Base-by-base conservation (phyloP, 768 basidiomycete genomes). In the Phylloporus sp. region DNA sequence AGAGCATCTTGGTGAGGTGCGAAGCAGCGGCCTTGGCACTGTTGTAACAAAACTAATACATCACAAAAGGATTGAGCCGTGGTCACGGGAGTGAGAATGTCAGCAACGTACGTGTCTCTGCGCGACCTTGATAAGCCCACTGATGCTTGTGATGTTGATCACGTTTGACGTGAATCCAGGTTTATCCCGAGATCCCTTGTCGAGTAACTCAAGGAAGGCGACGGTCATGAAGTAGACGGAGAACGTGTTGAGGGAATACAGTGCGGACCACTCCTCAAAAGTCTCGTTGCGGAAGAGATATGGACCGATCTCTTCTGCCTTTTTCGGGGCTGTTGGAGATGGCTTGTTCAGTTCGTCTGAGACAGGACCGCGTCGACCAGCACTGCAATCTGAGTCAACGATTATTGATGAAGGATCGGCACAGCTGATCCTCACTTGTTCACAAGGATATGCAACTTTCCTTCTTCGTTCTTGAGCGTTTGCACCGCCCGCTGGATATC, bases 81-180 rank as follows among this genome's bases (percentile, higher is more conserved):
- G 23, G 28, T n/a, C n/a, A n/a, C 6, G 34, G 41, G 5, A 3
- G 39, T 31, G n/a, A 22, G 41, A 23, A 20, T 20, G 24, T n/a
- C n/a, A 1, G 18, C 11, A 32, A 16, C 85, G n/a, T 67, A 90
- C 89, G 59, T 91, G 89, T 54, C 84, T 77, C 65, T 91, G 88
- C 1, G 86, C 79, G 20, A 88, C 52, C 67, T 86, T 88, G 51
- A 78, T 74, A 45, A 84, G 45, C 2, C 88, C 90, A 52, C 86
- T 88, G 47, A 91, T 82, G 45, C 85, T 87, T 4, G 88, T 88
- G 56, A 84, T 83, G 65, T 90, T 91, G 60, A 91, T 78, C 26
- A 91, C 84, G 42, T 70, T 77, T 20, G 88, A 83, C 20, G 80
- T 80, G 64, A 77, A 85, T 5, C 75, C 76, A 8, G 73, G 69